These are phyloP conservation scores for Solanum paucissectum DNA, from an alignment of 257 asterid genomes.

Conservation along the genomic window DNA sequence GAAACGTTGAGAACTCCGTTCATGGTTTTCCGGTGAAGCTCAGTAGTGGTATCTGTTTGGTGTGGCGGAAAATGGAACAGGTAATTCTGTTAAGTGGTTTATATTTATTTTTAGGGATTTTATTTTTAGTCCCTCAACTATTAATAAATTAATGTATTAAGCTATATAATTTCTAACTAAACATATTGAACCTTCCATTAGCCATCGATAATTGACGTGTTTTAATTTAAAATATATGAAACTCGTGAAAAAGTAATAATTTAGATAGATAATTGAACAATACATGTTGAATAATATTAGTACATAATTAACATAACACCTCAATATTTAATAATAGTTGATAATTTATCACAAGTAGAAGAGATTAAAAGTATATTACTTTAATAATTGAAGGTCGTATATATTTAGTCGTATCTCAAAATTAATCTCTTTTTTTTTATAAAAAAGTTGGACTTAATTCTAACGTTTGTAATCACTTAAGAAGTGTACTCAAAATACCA, in stretches of 20 bases:
- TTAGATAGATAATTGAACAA: not conserved
- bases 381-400: too few species aligned
- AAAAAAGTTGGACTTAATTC: too few species aligned
- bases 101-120: not conserved
- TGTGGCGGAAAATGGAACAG: constrained; percentile 5
- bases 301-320: too few species aligned
- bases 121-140: not conserved
- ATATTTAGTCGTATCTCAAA: too few species aligned
- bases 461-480: too few species aligned
- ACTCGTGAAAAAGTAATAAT: too few species aligned
- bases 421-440: too few species aligned
- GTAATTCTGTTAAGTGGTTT: not conserved
- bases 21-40: constrained; percentile 24
- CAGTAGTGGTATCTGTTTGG: not conserved
- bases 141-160: not conserved
- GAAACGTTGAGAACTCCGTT: constrained; percentile 46
- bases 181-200: not conserved
- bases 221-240: not conserved
- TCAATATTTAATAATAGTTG: not conserved
- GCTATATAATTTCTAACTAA: not conserved
- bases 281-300: not conserved
- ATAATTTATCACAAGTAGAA: not conserved
- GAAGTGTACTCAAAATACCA: not conserved
- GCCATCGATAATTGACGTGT: not conserved
- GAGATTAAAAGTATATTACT: not conserved